Conservation (phyloP, 2,329 filamentous ascomycete genomes). For the Clarireedia homoeocarpa region DNA sequence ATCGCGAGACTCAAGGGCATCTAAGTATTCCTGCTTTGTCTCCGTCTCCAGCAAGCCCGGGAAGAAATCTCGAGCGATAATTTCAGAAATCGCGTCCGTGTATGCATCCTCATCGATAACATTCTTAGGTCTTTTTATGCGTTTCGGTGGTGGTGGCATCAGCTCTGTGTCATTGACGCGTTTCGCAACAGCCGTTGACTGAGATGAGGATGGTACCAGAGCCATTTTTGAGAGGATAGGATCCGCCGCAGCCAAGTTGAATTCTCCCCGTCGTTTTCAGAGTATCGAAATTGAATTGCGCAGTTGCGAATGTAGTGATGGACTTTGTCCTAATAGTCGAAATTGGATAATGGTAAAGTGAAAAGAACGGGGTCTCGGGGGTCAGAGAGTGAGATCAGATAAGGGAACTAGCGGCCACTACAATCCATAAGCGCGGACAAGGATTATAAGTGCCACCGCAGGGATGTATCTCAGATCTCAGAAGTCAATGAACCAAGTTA, state of each 20-base stretch:
- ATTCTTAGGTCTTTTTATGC: conserved; percentile 82
- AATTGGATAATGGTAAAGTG: no score
- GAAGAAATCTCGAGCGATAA: conserved; percentile 95
- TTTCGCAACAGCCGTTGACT: conserved; percentile 54
- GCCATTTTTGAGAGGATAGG: conserved; percentile 8
- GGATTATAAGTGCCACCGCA: no score
- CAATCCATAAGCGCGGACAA: no score
- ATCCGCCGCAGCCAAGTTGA: no score
- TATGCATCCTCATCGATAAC: conserved; percentile 93
- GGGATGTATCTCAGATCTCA: no score
- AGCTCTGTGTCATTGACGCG: conserved; percentile 57
- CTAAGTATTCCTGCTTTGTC: conserved; percentile 84
- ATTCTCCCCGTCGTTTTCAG: no score
- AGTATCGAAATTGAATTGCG: no score
- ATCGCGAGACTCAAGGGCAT: conserved; percentile 82
- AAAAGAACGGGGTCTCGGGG: no score
- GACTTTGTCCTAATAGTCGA: no score
- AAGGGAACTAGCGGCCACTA: not conserved
- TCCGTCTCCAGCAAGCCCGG: conserved; percentile 81
- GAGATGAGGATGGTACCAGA: not conserved
- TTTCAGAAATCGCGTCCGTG: conserved; percentile 80
- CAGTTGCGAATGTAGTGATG: no score
- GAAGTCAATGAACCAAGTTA: no score
- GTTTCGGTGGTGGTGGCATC: conserved; percentile 89
- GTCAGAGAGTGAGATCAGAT: not conserved